phyloP scores from a whole-genome alignment of 495 filamentous ascomycete genomes.

The Talaromyces adpressus region DNA sequence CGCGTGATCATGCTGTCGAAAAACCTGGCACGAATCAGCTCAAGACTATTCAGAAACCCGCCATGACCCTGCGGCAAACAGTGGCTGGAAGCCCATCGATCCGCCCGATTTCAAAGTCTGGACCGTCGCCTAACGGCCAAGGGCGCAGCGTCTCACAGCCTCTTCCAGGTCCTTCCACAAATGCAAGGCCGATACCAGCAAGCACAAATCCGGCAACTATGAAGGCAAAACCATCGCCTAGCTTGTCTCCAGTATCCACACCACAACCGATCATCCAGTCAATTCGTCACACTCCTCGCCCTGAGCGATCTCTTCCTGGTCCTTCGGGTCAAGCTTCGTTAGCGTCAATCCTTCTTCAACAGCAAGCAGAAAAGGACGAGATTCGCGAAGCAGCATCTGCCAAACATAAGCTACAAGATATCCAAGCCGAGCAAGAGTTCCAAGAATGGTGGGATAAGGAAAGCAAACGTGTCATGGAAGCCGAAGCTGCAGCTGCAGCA shows the following conservation, averaged over 20 bases:
- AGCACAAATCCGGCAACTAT: conserved; percentile 12
- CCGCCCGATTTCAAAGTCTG: conserved; percentile 19
- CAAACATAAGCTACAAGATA: conserved; percentile 83
- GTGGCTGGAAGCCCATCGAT: conserved; percentile 44
- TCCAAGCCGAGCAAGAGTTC: conserved; percentile 94
- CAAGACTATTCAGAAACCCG: conserved; percentile 33
- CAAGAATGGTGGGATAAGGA: conserved; percentile 98
- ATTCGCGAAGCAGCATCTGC: conserved; percentile 71
- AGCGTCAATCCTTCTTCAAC: conserved; percentile 81
- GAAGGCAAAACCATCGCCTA: background rate
- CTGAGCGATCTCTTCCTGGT: conserved; percentile 19
- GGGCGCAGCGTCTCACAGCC: conserved; percentile 22
- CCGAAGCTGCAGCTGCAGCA: conserved; percentile 39
- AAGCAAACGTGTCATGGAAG: conserved; percentile 60
- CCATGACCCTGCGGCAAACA: conserved; percentile 58
- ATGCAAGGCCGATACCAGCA: conserved; percentile 13
- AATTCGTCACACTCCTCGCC: conserved; percentile 37
- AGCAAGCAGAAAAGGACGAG: conserved; percentile 76
- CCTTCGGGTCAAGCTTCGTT: conserved; percentile 56
- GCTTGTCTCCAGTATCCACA: conserved; percentile 16
- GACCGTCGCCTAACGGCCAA: conserved; percentile 13
- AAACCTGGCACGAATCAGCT: conserved; percentile 15
- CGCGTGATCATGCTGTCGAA: conserved; percentile 17
- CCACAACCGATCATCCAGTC: conserved; percentile 37
- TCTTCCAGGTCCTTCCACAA: conserved; percentile 17